Evolutionary conservation across 208 protist species (phyloP), one percentile per base, ranked within the genome.

Genomic region (Wallacemonas rigidus): DNA sequence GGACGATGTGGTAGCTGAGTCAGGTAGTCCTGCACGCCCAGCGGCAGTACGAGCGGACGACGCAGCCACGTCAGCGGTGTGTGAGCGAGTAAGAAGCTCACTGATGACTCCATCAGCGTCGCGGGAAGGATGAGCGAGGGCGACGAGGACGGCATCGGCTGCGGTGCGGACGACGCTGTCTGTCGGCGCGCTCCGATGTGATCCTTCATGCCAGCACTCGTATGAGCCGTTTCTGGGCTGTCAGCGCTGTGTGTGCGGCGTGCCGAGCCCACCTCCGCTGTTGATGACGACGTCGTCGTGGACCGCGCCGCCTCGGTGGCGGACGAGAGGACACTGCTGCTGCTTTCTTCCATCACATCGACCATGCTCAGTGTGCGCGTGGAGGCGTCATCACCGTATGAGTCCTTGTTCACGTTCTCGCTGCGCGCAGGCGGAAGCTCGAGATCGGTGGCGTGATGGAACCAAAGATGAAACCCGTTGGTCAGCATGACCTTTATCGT

Each of bases 81-180:
- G 69, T 93, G 82, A 39, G 75, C 75, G 2, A 94, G 68, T n/a
- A 96, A 41, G 51, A 79, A 79, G 43, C 74, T 79, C 5, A 86
- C 61, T 2, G 81, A 72, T 54, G 78, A 84, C 78, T 96, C 91
- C 91, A 94, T 96, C 51, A 83, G 80, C 54, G 71, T 68, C 50
- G 71, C 81, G 53, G 82, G 86, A 8, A 76, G 67, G 26, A 87
- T 53, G 54, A 79, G 55, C 58, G 54, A n/a, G 14, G 39, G 36
- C 4, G 53, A 11, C 26, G 48, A 54, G 0, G 58, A 17, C 39
- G 55, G 15, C 2, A 50, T 11, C 2, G 58, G 14, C 2, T 44
- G 41, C n/a, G 1, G 12, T 1, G 39, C 4, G 53, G 50, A 41
- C 7, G 53, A n/a, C 14, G 36, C 40, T 8, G 35, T 40, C 40